These are phyloP conservation scores for Quercus alba DNA, from an alignment of 306 rosid species.

Conservation along the genomic window DNA sequence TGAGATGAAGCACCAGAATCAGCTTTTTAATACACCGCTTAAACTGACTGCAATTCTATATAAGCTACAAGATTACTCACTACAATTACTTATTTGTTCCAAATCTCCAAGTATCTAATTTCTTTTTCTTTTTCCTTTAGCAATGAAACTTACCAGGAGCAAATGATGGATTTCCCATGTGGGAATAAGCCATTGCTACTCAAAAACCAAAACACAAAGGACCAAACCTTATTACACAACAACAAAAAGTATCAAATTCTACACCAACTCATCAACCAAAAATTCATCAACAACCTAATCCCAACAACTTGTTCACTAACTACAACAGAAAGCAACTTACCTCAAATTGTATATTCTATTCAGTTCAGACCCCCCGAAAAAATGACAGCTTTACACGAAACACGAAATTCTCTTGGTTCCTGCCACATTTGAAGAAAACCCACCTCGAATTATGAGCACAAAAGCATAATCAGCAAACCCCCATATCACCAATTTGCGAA, in stretches of 20 bases:
- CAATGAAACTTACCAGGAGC: not conserved
- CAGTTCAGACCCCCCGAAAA: not conserved
- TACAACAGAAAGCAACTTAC: not conserved
- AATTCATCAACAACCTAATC: not conserved
- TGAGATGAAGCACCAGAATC: constrained; percentile 2
- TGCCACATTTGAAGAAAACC: constrained; percentile 22
- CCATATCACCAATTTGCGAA: constrained; percentile 28
- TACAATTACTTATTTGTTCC: not conserved
- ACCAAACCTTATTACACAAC: not conserved
- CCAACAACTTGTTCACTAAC: constrained; percentile 13
- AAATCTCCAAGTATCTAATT: not conserved
- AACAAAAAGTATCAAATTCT: constrained; percentile 4
- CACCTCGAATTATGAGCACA: constrained; percentile 18
- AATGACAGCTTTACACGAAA: constrained; percentile 9
- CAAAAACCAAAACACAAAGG: constrained; percentile 5
- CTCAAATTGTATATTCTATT: constrained; percentile 1
- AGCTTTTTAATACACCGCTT: not conserved
- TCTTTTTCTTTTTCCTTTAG: too few species aligned
- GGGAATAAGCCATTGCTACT: constrained; percentile 1
- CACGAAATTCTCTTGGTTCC: constrained; percentile 20
- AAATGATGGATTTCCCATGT: not conserved
- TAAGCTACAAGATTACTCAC: not conserved
- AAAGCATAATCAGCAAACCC: constrained; percentile 28
- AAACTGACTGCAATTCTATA: not conserved
- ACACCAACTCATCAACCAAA: not conserved